Conservation (phyloP, 208 protist genomes). For the Novymonas esmeraldas region DNA sequence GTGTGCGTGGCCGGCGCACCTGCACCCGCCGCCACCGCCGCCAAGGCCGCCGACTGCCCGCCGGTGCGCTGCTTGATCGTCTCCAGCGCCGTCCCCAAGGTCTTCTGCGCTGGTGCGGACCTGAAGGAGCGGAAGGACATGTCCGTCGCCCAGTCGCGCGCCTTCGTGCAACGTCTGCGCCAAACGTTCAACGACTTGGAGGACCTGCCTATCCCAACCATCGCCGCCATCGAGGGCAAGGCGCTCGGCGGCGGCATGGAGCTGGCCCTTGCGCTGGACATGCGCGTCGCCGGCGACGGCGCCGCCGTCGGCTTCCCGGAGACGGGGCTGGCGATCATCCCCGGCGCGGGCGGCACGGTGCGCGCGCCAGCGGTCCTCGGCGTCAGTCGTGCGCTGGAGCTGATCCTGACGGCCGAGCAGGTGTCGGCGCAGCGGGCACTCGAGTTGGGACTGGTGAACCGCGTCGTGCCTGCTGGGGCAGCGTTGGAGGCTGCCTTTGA, state of each 20-base stretch:
- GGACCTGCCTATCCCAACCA: constrained; percentile 76
- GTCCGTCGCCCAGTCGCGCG: constrained; percentile 52
- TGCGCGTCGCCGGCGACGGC: constrained; percentile 61
- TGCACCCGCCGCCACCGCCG: background rate
- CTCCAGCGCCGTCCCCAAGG: constrained; percentile 57
- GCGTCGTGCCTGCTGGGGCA: constrained; percentile 49
- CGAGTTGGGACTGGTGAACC: constrained; percentile 79
- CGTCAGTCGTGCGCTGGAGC: constrained; percentile 78
- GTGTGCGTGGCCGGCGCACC: constrained; percentile 37
- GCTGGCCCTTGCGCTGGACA: constrained; percentile 85
- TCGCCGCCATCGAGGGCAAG: constrained; percentile 85
- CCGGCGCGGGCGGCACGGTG: constrained; percentile 92
- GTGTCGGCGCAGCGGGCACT: constrained; percentile 58
- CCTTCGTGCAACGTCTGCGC: constrained; percentile 75
- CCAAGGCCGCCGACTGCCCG: background rate
- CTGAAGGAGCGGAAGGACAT: constrained; percentile 76
- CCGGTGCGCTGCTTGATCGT: constrained; percentile 66
- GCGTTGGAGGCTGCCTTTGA: constrained; percentile 35
- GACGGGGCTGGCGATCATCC: constrained; percentile 92
- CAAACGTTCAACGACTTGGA: constrained; percentile 78
- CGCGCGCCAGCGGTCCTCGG: constrained; percentile 84
- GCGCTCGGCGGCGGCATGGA: constrained; percentile 92
- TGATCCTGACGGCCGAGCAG: constrained; percentile 87
- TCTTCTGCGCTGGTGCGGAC: constrained; percentile 85
- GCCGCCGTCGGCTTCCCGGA: constrained; percentile 84